Conservation (phyloP, 139 green algal species). For the Chlamydomonas schloesseri region DNA sequence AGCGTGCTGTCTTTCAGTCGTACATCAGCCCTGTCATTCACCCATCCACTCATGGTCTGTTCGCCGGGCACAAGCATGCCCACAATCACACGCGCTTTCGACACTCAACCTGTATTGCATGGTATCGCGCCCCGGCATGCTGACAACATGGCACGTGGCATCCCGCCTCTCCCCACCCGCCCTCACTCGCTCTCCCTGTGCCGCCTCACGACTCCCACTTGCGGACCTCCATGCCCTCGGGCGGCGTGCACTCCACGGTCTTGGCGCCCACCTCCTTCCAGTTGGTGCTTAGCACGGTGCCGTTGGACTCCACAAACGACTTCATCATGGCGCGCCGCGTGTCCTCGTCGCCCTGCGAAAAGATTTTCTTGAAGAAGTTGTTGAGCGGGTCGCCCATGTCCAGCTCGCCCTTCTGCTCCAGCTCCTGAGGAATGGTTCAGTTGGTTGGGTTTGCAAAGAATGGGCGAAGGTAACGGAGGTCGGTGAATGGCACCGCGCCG, state of each 20-base stretch:
- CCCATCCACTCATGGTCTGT: no score
- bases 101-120: no score
- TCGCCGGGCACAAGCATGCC: no score
- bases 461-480: background rate
- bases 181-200: background rate
- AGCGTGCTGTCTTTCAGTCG: no score
- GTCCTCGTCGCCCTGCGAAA: constrained; percentile 61
- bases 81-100: no score
- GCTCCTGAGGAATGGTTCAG: constrained; percentile 40
- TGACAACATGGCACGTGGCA: no score
- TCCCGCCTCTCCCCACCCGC: background rate
- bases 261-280: constrained; percentile 93
- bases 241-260: constrained; percentile 75
- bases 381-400: constrained; percentile 68
- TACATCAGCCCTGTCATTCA: no score
- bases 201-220: constrained; percentile 63
- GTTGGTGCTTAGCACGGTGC: constrained; percentile 96
- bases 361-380: constrained; percentile 80
- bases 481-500: no score
- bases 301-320: constrained; percentile 87
- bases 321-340: constrained; percentile 97
- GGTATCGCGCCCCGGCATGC: no score
- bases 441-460: background rate
- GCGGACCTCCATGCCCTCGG: constrained; percentile 75
- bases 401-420: constrained; percentile 75